Evolutionary conservation across 164 flowering plant genomes (phyloP).

Genomic region (Echeveria elegans): DNA sequence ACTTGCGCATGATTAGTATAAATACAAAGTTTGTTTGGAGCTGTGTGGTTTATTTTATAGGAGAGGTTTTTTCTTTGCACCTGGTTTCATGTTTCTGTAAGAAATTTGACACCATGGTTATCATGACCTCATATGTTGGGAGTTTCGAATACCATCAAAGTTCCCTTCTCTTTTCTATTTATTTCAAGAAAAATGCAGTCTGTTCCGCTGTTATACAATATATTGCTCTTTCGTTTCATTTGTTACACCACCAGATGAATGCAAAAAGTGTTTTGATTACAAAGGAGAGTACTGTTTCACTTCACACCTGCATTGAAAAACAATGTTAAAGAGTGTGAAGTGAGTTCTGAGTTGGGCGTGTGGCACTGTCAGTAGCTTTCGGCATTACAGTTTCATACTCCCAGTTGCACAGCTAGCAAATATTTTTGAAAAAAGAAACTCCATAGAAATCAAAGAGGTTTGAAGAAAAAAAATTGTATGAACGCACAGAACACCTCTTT

Average conservation of each 20-base stretch:
- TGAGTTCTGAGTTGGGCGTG: too few species aligned
- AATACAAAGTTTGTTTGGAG: not conserved
- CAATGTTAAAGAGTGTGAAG: too few species aligned
- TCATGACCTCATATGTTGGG: constrained; percentile 3
- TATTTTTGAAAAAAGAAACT: too few species aligned
- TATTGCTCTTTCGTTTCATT: not conserved
- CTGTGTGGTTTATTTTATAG: not conserved
- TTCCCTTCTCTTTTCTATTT: not conserved
- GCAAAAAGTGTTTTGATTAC: too few species aligned
- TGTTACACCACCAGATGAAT: too few species aligned
- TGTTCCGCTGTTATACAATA: too few species aligned
- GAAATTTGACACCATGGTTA: not conserved
- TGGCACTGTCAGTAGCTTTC: not conserved
- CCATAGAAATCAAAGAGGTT: too few species aligned
- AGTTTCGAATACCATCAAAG: not conserved
- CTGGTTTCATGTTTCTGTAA: not conserved
- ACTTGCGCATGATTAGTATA: not conserved
- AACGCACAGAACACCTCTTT: too few species aligned
- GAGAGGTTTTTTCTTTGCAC: not conserved
- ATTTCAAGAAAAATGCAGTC: not conserved
- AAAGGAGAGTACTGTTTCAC: too few species aligned
- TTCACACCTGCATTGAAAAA: too few species aligned
- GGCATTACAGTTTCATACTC: not conserved
- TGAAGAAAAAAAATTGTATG: too few species aligned
- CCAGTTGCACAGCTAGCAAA: too few species aligned